Base-by-base conservation (phyloP, 2,329 filamentous ascomycete species). In the Cladophialophora bantiana region DNA sequence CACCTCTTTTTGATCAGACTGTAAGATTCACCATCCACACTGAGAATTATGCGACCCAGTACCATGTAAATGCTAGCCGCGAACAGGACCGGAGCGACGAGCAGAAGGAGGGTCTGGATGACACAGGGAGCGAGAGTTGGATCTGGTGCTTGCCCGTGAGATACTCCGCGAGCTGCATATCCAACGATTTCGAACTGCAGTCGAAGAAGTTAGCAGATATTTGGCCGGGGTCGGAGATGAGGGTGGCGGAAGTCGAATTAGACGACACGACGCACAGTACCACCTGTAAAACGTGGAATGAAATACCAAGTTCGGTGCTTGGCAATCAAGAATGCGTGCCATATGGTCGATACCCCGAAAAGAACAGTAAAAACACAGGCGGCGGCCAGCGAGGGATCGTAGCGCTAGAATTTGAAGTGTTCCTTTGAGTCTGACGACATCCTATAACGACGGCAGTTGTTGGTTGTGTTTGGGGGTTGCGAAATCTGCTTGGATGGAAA, bases 51-150 rank as follows among this genome's bases (percentile, higher is more conserved):
- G 0, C 80, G 78, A 0, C 76, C 77, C 1, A 82, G 77, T 9
- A 76, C 66, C 78, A 80, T 81, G 70, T 81, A 79, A 10, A 79
- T 72, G 0, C 75, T 76, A 0, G 78, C 77, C 7, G 81, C 78
- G 54, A 81, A 77, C 4, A 83, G 73, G 0, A 79, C 76, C 0
- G 81, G 80, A 0, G 79, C 77, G 10, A 81, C 73, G 6, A 82
- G 75, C 40, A 80, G 74, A 35, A 78, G 73, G 64, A 81, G 74
- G 36, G 75, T 73, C 63, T 82, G 79, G 0, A 79, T 73, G 0
- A 76, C 74, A 73, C 77, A 82, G 1, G 77, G 68, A 0, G 54
- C 58, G 38, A 76, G 74, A 1, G 70, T 66, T 0, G 70, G 73
- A 32, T 66, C 66, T 70, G 73, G 35, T 64, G 66, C 62, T 71